Evolutionary conservation across 2,329 filamentous ascomycete genomes (phyloP).

Genomic region (Teratosphaeria viscida): DNA sequence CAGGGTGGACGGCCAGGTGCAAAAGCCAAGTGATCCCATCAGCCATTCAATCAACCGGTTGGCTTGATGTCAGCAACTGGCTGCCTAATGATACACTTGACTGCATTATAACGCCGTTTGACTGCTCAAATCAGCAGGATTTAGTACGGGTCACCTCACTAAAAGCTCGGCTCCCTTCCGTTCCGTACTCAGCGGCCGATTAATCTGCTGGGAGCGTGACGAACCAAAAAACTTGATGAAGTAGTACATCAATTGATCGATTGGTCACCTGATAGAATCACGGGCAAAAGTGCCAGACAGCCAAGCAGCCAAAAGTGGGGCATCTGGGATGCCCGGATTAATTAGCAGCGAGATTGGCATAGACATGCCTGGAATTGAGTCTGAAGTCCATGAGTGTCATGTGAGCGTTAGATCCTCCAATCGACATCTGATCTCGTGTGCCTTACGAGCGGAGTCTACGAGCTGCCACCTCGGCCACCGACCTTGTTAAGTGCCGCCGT

Average conservation of each 20-base stretch:
- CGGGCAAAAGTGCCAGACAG: not conserved
- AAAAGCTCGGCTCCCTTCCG: too few relatives aligned
- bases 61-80: too few relatives aligned
- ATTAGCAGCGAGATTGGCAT: not conserved
- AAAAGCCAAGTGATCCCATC: not conserved
- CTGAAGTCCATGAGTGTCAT: not conserved
- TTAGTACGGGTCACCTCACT: too few relatives aligned
- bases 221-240: too few relatives aligned
- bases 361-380: not conserved
- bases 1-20: not conserved
- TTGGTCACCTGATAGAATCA: too few relatives aligned
- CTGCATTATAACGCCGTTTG: too few relatives aligned
- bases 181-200: too few relatives aligned
- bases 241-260: too few relatives aligned
- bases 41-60: too few relatives aligned
- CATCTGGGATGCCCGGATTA: not conserved
- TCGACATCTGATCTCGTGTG: not conserved
- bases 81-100: too few relatives aligned
- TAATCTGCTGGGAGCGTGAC: too few relatives aligned
- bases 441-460: not conserved
- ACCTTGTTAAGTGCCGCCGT: constrained; percentile 40
- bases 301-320: not conserved
- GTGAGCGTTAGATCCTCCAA: not conserved
- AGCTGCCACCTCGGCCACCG: constrained; percentile 40
- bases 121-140: too few relatives aligned